These are phyloP conservation scores for Helotiales sp. DNA, from an alignment of 2,329 filamentous ascomycete genomes.

Conservation along the genomic window DNA sequence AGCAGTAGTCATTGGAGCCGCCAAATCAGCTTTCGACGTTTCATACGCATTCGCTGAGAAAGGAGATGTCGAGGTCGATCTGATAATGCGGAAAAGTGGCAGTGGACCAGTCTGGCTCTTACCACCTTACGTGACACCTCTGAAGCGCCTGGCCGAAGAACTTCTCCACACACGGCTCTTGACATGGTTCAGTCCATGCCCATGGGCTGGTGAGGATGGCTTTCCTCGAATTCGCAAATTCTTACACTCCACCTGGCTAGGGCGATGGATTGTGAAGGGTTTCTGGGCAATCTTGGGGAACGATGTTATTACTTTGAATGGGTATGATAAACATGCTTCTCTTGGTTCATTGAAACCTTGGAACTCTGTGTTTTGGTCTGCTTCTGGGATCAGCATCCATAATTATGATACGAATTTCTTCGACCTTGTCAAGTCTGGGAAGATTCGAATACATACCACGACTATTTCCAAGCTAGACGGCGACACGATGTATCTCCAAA, in stretches of 20 bases:
- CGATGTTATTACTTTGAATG: constrained; percentile 54
- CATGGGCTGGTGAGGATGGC: constrained; percentile 67
- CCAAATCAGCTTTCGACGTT: constrained; percentile 66
- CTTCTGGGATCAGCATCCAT: constrained; percentile 56
- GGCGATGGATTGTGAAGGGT: constrained; percentile 52
- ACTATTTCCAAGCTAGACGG: constrained; percentile 49
- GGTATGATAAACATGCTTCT: constrained; percentile 54
- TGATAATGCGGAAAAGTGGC: constrained; percentile 55
- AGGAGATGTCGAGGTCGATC: constrained; percentile 52
- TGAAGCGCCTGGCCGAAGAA: constrained; percentile 53
- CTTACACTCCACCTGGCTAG: constrained; percentile 57
- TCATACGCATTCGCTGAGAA: constrained; percentile 59
- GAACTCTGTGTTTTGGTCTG: constrained; percentile 52
- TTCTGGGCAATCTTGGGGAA: constrained; percentile 60
- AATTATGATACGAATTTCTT: constrained; percentile 61
- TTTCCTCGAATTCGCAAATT: constrained; percentile 54
- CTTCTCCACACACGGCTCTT: constrained; percentile 66
- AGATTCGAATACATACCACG: constrained; percentile 51
- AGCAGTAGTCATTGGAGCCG: constrained; percentile 59
- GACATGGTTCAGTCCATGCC: constrained; percentile 74
- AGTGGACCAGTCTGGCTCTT: constrained; percentile 18
- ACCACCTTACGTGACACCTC: constrained; percentile 15
- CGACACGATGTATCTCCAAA: constrained; percentile 50
- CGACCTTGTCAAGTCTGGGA: constrained; percentile 53
- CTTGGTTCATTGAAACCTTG: constrained; percentile 55